A percentile compares a stretch with the other conserved stretches of the same genome.
Evolutionary conservation across 768 basidiomycete genomes (phyloP).

Genomic region (Leccinum broughii): DNA sequence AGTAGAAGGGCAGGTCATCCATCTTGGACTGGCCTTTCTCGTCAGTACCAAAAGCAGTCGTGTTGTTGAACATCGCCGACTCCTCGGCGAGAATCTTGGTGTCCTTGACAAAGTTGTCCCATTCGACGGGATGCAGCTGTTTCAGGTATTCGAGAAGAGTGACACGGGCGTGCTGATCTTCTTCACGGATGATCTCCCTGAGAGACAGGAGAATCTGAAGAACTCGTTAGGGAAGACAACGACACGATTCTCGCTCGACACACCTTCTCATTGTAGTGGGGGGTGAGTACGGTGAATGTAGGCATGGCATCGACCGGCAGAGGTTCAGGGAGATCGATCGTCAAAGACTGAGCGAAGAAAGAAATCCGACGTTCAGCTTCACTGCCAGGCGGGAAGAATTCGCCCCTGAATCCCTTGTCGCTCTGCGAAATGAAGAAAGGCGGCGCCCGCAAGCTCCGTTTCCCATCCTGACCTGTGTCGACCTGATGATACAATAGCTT

Average conservation of each 20-base stretch:
- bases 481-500: constrained; percentile 98
- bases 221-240: constrained; percentile 5
- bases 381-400: constrained; percentile 92
- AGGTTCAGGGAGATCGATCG: constrained; percentile 91
- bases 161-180: constrained; percentile 95
- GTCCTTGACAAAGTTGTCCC: constrained; percentile 99
- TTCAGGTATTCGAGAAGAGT: constrained; percentile 98
- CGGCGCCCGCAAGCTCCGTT: constrained; percentile 90
- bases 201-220: constrained; percentile 87
- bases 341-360: constrained; percentile 97
- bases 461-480: constrained; percentile 77
- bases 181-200: constrained; percentile 97
- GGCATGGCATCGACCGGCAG: constrained; percentile 99
- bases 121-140: constrained; percentile 96
- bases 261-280: constrained; percentile 98
- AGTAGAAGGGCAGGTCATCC: constrained; percentile 96
- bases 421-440: constrained; percentile 98
- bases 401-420: constrained; percentile 80
- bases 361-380: constrained; percentile 98
- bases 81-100: constrained; percentile 99
- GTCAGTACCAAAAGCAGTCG: constrained; percentile 67
- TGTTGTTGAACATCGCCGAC: constrained; percentile 79
- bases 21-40: constrained; percentile 85
- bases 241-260: constrained; percentile 16
- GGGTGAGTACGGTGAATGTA: constrained; percentile 96